phyloP scores from a whole-genome alignment of 140 eudicot species.

The Flaveria floridana region DNA sequence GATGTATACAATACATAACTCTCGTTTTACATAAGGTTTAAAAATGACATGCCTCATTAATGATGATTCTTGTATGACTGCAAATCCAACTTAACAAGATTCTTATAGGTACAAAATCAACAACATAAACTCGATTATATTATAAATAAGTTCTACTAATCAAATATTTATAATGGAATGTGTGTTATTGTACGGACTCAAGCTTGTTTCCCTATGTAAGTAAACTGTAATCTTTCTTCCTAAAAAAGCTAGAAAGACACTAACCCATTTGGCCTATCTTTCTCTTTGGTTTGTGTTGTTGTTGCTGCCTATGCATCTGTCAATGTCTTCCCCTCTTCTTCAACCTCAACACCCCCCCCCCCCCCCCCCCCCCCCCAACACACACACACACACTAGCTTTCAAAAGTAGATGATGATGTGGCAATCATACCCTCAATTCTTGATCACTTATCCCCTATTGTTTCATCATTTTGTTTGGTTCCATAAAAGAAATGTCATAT shows the following conservation, averaged over 20 bases:
- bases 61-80: not conserved
- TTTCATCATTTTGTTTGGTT: conserved; percentile 29
- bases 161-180: not conserved
- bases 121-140: not conserved
- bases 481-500: conserved; percentile 35
- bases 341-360: conserved; percentile 1
- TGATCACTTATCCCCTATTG: conserved; percentile 35
- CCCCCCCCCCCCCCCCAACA: not conserved
- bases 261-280: conserved; percentile 49
- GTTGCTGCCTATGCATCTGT: conserved; percentile 49
- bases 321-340: conserved; percentile 71
- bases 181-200: conserved; percentile 59
- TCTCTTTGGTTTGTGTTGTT: conserved; percentile 72
- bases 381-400: conserved; percentile 29
- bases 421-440: conserved; percentile 58
- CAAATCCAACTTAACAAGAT: not conserved
- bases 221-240: conserved; percentile 33
- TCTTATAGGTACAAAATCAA: not conserved
- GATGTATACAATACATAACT: too few relatives aligned
- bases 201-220: conserved; percentile 24
- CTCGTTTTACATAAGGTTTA: too few relatives aligned
- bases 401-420: conserved; percentile 66
- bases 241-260: conserved; percentile 65
- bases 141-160: not conserved
- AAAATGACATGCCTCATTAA: too few relatives aligned